A percentile compares a stretch with the other conserved stretches of the same genome.
Evolutionary conservation across 805 yeast genomes (phyloP).

Genomic region (Cyberlindnera mississippiensis): DNA sequence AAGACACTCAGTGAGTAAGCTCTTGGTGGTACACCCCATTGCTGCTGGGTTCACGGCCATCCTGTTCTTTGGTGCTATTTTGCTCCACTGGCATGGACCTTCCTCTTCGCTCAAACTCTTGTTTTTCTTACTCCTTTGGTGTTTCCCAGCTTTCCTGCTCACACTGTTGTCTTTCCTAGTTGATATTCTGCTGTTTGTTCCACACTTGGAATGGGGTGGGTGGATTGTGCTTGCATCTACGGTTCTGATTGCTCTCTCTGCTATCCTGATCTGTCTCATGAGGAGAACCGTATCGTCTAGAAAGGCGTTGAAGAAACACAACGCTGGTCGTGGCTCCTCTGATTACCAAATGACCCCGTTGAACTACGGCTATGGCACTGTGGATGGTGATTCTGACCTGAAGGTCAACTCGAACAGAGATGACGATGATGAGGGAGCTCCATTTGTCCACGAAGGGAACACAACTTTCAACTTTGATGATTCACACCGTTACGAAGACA

Average conservation of each 20-base stretch:
- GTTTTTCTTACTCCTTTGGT: conserved; percentile 50
- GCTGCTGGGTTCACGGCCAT: conserved; percentile 52
- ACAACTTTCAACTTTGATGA: conserved; percentile 11
- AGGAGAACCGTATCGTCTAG: conserved; percentile 55
- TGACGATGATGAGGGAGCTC: conserved; percentile 19
- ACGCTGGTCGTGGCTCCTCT: conserved; percentile 6
- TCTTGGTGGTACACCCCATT: conserved; percentile 65
- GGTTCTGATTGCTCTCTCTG: conserved; percentile 56
- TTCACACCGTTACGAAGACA: conserved; percentile 17
- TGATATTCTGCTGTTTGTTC: conserved; percentile 74
- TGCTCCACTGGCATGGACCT: conserved; percentile 36
- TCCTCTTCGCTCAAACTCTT: conserved; percentile 39
- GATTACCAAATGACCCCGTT: conserved; percentile 26
- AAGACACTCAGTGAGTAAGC: conserved; percentile 51
- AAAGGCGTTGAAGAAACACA: conserved; percentile 18
- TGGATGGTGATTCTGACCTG: conserved; percentile 22
- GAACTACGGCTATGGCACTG: conserved; percentile 26
- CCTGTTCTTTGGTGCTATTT: conserved; percentile 37
- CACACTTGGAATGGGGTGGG: conserved; percentile 75
- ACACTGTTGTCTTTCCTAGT: conserved; percentile 73
- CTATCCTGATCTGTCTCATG: conserved; percentile 66
- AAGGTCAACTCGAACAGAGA: conserved; percentile 12
- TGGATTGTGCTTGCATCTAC: conserved; percentile 79
- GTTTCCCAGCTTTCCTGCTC: conserved; percentile 65
- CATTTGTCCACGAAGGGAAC: conserved; percentile 18